Conservation (phyloP, 257 asterid species). For the Nemophila menziesii region DNA sequence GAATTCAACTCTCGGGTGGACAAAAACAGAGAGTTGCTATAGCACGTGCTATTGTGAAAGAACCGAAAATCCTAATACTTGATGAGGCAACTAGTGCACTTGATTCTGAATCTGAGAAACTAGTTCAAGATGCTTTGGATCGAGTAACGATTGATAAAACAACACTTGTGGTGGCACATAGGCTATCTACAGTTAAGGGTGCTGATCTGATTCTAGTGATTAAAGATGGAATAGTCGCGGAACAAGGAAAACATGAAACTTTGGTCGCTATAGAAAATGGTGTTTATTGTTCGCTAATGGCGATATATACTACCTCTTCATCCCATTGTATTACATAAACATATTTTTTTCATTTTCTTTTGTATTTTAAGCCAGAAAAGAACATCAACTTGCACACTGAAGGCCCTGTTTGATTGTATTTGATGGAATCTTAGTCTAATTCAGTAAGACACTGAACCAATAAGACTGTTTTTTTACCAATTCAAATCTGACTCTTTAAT, state of each 20-base stretch:
- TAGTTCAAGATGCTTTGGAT: conserved; percentile 25
- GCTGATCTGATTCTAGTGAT: conserved; percentile 12
- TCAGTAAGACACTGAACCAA: too few species aligned
- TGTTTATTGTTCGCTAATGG: conserved; percentile 8
- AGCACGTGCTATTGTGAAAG: conserved; percentile 14
- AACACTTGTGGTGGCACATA: conserved; percentile 26
- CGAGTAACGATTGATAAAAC: conserved; percentile 23
- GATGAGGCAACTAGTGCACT: conserved; percentile 19
- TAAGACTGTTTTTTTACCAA: too few species aligned
- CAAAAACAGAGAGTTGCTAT: conserved; percentile 20
- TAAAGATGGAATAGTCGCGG: conserved; percentile 8
- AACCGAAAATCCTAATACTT: conserved; percentile 12
- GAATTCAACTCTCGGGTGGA: conserved; percentile 18
- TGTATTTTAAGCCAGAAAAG: conserved; percentile 1
- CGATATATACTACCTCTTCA: not conserved
- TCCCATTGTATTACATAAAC: not conserved
- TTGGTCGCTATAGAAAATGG: conserved; percentile 6
- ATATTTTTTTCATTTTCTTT: not conserved
- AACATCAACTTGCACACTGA: conserved; percentile 8
- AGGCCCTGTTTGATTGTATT: too few species aligned
- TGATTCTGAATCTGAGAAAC: conserved; percentile 25
- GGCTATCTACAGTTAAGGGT: conserved; percentile 13
- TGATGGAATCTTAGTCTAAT: too few species aligned
- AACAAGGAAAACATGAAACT: conserved; percentile 11
- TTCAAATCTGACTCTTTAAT: too few species aligned